Conservation (phyloP, 768 basidiomycete species). For the Amanita jacksonii region DNA sequence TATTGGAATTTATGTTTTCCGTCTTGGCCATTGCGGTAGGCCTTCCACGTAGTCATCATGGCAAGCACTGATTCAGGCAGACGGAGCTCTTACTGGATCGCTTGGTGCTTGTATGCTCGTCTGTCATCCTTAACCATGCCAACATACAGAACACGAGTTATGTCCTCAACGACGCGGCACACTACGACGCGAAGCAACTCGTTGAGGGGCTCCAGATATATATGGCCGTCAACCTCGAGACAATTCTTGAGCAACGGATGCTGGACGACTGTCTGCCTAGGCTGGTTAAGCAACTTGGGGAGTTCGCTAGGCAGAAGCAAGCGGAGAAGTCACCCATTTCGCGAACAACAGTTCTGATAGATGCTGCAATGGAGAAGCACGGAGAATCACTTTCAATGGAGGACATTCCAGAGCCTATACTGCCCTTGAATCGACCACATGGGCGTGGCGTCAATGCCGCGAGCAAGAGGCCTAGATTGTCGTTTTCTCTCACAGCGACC, state of each 20-base stretch:
- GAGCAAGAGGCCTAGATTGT: conserved; percentile 11
- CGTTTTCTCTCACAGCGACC: conserved; percentile 15
- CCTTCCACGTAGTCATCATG: conserved; percentile 2
- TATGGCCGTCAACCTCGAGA: conserved; percentile 78
- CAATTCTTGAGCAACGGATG: conserved; percentile 69
- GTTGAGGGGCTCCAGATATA: conserved; percentile 67
- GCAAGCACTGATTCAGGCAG: conserved; percentile 23
- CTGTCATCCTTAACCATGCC: conserved; percentile 55
- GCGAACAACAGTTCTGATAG: conserved; percentile 43
- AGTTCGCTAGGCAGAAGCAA: conserved; percentile 51
- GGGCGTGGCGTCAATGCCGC: neutral
- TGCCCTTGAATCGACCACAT: conserved; percentile 17
- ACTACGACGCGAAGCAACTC: conserved; percentile 64
- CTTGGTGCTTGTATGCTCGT: conserved; percentile 76
- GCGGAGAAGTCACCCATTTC: conserved; percentile 54
- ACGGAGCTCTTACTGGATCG: conserved; percentile 86
- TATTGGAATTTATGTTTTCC: conserved; percentile 80
- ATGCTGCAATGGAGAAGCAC: conserved; percentile 48
- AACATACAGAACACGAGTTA: conserved; percentile 71
- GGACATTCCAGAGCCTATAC: conserved; percentile 55
- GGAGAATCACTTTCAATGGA: conserved; percentile 62
- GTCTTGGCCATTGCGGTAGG: conserved; percentile 79
- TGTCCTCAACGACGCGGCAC: conserved; percentile 72
- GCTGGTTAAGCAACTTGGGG: conserved; percentile 58
- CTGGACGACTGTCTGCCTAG: conserved; percentile 65